Evolutionary conservation across 1,284 basidiomycete genomes (phyloP).

Genomic region (Butyriboletus appendiculatus): DNA sequence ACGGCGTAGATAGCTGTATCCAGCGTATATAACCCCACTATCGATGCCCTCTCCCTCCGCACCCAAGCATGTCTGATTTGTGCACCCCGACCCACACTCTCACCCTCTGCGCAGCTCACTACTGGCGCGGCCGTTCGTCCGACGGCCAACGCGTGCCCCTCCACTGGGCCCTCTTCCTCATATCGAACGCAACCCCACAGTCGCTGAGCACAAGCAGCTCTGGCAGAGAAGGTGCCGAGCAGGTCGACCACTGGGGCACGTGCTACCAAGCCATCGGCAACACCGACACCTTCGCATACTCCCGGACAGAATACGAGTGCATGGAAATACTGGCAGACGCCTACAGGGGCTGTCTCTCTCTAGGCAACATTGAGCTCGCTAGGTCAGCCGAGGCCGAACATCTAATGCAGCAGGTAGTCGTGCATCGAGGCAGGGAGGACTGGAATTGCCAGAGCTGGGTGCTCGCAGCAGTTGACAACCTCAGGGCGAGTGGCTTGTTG

Average conservation of each 20-base stretch:
- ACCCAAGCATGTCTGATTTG: constrained; percentile 21
- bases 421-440: constrained; percentile 30
- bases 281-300: constrained; percentile 32
- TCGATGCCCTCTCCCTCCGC: not conserved
- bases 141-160: constrained; percentile 31
- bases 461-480: constrained; percentile 25
- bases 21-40: constrained; percentile 14
- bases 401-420: constrained; percentile 26
- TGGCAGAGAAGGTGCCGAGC: constrained; percentile 24
- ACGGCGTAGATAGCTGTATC: constrained; percentile 3
- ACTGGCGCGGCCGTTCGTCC: constrained; percentile 28
- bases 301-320: constrained; percentile 30
- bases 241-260: constrained; percentile 34
- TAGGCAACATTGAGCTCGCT: constrained; percentile 21
- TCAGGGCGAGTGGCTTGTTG: constrained; percentile 21
- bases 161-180: constrained; percentile 34
- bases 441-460: constrained; percentile 38
- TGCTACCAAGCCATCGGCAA: constrained; percentile 32
- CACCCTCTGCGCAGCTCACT: constrained; percentile 31
- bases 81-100: constrained; percentile 20
- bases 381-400: constrained; percentile 15
- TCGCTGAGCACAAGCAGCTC: constrained; percentile 25
- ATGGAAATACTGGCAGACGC: constrained; percentile 34
- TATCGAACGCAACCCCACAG: constrained; percentile 23
- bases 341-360: constrained; percentile 30